Evolutionary conservation across 2,329 filamentous ascomycete species (phyloP), one percentile per base, ranked within the genome.

Genomic region (Venturia nashicola): DNA sequence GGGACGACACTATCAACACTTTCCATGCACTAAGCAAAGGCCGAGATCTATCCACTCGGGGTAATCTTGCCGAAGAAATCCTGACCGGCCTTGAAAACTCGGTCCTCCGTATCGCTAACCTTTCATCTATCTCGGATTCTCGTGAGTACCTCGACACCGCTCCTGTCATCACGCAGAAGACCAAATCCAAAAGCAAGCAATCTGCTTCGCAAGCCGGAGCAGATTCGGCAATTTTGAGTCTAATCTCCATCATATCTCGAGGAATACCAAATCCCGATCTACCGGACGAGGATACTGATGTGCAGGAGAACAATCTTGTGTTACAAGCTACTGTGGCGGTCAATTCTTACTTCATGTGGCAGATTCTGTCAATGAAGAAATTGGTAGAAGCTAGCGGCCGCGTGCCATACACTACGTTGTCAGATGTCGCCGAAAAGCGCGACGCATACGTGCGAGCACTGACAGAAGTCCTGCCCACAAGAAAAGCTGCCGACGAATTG

Each of bases 311-410:
- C 68, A 86, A 90, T 67, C 80, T 94, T 54, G 86, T 91, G 7
- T 80, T 84, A 1, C 88, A 87, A 69, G 87, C 91, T 39, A 88
- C 95, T 70, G 88, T 89, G 68, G 82, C 86, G 1, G 81, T 88
- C 61, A 82, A 91, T 59, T 91, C 95, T 76, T 97, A 97, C 76
- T 96, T 97, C 72, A 90, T 96, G 85, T 99, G 94, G 94, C 93
- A 94, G 72, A 83, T 88, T 27, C 83, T 85, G 62, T 79, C 46
- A 12, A 34, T 62, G 16, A 59, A 64, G 39, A 54, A 34, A 39
- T 7, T 63, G 27, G 40, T 63, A 8, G 48, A 43, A n/a, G 48
- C 60, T 39, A 59, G 27, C 34, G 64, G 61, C 20, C 36, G 81
- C 48, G 80, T 63, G 74, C 82, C 18, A 74, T 90, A 43, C 76